Base-by-base conservation (phyloP, 805 yeast species). In the Zygosaccharomyces rouxii region DNA sequence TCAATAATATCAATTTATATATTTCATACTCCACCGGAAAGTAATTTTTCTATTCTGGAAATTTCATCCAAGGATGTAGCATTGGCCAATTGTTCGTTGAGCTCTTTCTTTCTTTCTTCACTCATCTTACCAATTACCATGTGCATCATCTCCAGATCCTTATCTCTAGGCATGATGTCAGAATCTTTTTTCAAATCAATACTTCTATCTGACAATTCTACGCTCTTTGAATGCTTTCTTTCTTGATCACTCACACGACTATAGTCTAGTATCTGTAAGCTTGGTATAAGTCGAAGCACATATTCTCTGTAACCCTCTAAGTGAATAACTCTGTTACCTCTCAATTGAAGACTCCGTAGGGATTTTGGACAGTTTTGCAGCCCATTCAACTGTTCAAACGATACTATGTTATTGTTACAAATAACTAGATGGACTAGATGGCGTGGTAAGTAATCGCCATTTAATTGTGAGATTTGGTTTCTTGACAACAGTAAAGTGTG, bases 41-140 rank as follows among this genome's bases (percentile, higher is more conserved):
- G 67, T 18, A 78, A 71, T 23, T 67, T 70, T 62, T 88, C 95
- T 21, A 89, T 77, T 44, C 79, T 69, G 49, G 83, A 86, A 5
- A 89, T 86, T 53, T 90, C 97, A 5, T 77, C 86, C 49, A 90
- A 62, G 44, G 82, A 80, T 3, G 80, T 74, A 0, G 97, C 95
- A 28, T 68, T 70, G 45, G 74, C 72, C 48, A 90, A 70, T 53
- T 79, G 75, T 37, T 71, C 60, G 52, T 81, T 73, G 42, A 90
- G 66, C 40, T 68, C 66, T 11, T 66, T 64, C 48, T 72, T 76
- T 33, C 83, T 89, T 30, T 75, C 79, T 0, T 72, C 76, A 1
- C 82, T 71, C 56, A 87, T 70, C 50, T 74, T 79, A 22, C 67
- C 61, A 14, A 74, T 71, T 0, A 71, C 71, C 16, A 55, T 56